These are phyloP conservation scores for Chaetomiaceae sp. DNA, from an alignment of 2,329 filamentous ascomycete species.

Conservation along the genomic window DNA sequence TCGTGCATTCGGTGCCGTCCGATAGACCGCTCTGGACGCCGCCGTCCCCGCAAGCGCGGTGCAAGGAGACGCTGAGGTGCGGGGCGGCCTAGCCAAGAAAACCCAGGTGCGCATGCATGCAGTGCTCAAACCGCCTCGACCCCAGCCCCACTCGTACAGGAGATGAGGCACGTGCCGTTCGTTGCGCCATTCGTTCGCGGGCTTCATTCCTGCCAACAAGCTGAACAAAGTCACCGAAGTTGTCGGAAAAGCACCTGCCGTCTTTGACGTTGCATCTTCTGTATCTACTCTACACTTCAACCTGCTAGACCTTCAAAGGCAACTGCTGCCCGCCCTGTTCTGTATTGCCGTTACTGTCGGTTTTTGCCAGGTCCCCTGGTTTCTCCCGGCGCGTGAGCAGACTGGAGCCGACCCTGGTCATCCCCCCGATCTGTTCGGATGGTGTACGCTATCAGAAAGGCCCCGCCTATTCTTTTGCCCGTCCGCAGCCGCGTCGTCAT, in stretches of 20 bases:
- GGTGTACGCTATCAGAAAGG: background rate
- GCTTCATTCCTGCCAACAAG: slow-evolving; percentile 5
- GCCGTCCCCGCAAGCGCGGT: background rate
- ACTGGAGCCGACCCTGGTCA: background rate
- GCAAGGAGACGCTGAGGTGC: slow-evolving; percentile 1
- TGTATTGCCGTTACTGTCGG: no score
- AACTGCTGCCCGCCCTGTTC: background rate
- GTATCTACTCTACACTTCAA: background rate
- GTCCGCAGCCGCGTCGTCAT: slow-evolving; percentile 21
- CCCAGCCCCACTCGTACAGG: slow-evolving; percentile 7
- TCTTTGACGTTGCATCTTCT: background rate
- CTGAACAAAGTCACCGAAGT: background rate
- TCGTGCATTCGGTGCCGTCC: background rate
- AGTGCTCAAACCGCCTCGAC: slow-evolving; percentile 6
- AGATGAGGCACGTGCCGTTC: slow-evolving; percentile 19
- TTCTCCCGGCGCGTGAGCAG: background rate
- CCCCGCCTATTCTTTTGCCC: slow-evolving; percentile 10
- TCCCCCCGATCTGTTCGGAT: background rate
- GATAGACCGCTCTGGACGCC: slow-evolving; percentile 13
- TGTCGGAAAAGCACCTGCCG: slow-evolving; percentile 2
- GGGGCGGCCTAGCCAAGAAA: slow-evolving; percentile 8
- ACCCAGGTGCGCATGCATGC: background rate
- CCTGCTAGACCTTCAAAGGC: background rate
- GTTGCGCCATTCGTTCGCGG: slow-evolving; percentile 7
- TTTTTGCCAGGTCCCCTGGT: no score